A percentile compares a stretch with the other conserved stretches of the same genome.
These are phyloP conservation scores for Acacia confusa DNA, from an alignment of 306 rosid genomes.

Conservation along the genomic window DNA sequence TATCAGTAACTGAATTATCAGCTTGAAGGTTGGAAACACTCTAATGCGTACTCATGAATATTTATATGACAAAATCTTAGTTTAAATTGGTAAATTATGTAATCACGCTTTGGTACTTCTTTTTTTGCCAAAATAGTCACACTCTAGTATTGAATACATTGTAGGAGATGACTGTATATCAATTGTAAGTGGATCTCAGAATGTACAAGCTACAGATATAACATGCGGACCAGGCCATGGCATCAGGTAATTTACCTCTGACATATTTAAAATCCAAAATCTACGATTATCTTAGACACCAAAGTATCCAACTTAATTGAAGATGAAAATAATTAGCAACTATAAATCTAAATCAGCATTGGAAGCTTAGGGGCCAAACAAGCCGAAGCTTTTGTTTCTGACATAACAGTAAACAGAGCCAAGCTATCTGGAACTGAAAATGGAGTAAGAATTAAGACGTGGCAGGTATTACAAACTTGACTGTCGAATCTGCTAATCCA, in stretches of 20 bases:
- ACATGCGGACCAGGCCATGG: constrained; percentile 96
- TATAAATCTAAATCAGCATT: constrained; percentile 41
- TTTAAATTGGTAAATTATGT: not conserved
- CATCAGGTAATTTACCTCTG: constrained; percentile 48
- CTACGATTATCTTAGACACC: not conserved
- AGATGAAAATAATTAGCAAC: not conserved
- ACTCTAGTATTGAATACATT: constrained; percentile 10
- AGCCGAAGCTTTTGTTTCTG: constrained; percentile 57
- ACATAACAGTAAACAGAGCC: constrained; percentile 57
- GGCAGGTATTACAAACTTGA: constrained; percentile 51
- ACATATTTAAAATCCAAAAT: not conserved
- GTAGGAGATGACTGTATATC: constrained; percentile 91
- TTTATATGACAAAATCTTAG: too few relatives aligned
- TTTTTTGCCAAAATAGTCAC: too few relatives aligned
- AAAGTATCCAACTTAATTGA: not conserved
- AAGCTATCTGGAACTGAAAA: constrained; percentile 67
- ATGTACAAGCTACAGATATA: constrained; percentile 53
- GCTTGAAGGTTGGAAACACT: too few relatives aligned
- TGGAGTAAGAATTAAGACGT: constrained; percentile 86
- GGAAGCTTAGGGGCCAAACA: constrained; percentile 74
- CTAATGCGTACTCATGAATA: too few relatives aligned
- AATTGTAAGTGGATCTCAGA: constrained; percentile 63
- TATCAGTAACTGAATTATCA: too few relatives aligned
- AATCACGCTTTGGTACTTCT: not conserved
- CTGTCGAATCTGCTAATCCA: not conserved